A percentile compares a stretch with the other conserved stretches of the same genome.
Evolutionary conservation across 2,329 filamentous ascomycete species (phyloP).

Genomic region (Penicillium sumatraense): DNA sequence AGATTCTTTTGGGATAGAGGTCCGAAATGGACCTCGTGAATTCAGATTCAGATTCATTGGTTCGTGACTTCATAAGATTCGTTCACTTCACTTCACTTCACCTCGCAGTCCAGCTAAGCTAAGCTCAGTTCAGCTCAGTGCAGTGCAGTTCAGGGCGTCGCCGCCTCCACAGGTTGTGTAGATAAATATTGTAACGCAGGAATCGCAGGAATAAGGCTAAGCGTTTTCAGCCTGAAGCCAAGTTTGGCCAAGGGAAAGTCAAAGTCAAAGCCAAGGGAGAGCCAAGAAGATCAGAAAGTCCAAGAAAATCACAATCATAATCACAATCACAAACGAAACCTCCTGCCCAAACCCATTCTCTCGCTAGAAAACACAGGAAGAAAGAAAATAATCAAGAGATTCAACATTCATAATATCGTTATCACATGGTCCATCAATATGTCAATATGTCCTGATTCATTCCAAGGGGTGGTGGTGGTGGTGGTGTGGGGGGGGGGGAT

Average conservation of each 20-base stretch:
- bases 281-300: no score
- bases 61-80: slow-evolving; percentile 12
- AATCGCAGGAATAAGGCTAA: neutral
- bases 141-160: slow-evolving; percentile 1
- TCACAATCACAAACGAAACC: neutral
- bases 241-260: neutral
- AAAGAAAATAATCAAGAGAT: neutral
- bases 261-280: neutral
- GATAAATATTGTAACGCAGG: neutral
- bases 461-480: neutral
- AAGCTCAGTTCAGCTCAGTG: no score
- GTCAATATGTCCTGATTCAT: neutral
- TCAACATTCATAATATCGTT: neutral
- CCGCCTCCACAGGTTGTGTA: slow-evolving; percentile 1
- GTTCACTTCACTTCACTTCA: no score
- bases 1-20: neutral
- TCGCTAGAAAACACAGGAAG: neutral
- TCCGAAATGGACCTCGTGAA: neutral
- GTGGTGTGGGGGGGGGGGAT: neutral
- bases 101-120: no score
- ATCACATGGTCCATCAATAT: neutral
- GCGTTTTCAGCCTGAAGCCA: neutral
- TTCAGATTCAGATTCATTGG: neutral
- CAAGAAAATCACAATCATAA: no score
- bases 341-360: no score